Evolutionary conservation across 73 alveolate species (phyloP), one percentile per base, ranked within the genome.

Genomic region (Paramecium caudatum): DNA sequence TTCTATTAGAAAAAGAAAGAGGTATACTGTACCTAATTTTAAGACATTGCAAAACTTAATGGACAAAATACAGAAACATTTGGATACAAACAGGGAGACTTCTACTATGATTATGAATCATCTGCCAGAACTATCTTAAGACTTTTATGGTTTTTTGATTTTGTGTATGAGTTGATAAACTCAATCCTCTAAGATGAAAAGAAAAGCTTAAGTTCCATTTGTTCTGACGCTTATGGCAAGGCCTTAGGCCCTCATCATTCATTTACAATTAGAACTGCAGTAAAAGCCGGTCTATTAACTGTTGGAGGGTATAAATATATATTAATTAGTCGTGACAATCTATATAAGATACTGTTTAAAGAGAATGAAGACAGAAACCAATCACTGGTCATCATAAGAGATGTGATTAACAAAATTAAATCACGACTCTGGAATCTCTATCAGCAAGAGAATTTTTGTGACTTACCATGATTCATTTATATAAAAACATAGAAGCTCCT

Each of bases 221-320:
- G 95, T 21, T 91, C 49, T 48, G 87, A 61, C 36, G 97, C 97
- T 9, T 95, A 95, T 82, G 90, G 65, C 30, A 61, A 82, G 17
- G 96, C 95, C 37, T 90, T 95, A 7, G 98, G 91, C 3, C 96
- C 96, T 16, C 98, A 95, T 87, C 98, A 95, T 88, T 94, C 98
- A 3, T 91, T 93, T 94, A 92, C 91, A 7, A 90, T 95, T 1
- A 82, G 95, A 68, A 62, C 85, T 15, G 97, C 94, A 10, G 98
- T 96, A 10, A 94, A 93, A 48, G 95, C 91, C 3, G 96, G 96
- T 61, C 82, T 94, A 80, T 19, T 33, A 6, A 90, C 96, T 74
- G 94, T 82, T 6, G 85, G 85, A 32, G 23, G 55, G 85, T 68
- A 68, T 15, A 15, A 16, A 7, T 27, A 17, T 17, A 2, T 27